These are phyloP conservation scores for Nitzschia palea DNA, from an alignment of 108 stramenopile genomes.

Conservation along the genomic window DNA sequence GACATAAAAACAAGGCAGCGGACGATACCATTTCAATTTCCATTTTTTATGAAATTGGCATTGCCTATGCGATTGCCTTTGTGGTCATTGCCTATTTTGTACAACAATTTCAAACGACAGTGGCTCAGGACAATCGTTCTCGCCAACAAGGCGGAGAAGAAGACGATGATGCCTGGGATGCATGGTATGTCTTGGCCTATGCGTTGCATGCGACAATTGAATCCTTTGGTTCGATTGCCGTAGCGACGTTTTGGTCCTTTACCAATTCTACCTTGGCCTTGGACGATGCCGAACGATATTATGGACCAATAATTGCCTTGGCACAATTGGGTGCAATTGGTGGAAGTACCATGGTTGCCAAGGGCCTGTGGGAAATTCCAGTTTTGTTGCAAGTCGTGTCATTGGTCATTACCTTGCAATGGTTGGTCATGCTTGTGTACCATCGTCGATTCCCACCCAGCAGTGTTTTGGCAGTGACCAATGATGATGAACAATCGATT, in stretches of 20 bases:
- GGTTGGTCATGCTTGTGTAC: conserved; percentile 49
- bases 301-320: conserved; percentile 92
- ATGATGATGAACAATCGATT: conserved; percentile 33
- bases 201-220: conserved; percentile 87
- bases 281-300: conserved; percentile 87
- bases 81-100: conserved; percentile 29
- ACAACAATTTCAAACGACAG: conserved; percentile 10
- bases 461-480: conserved; percentile 7
- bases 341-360: conserved; percentile 78
- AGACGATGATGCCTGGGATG: conserved; percentile 11
- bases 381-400: conserved; percentile 43
- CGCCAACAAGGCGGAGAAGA: not conserved
- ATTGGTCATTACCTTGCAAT: conserved; percentile 40
- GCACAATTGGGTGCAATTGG: conserved; percentile 92
- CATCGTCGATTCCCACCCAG: conserved; percentile 31
- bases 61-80: conserved; percentile 65
- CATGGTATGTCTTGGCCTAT: conserved; percentile 83
- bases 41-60: conserved; percentile 73
- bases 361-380: conserved; percentile 20
- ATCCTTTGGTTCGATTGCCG: conserved; percentile 92
- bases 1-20: conserved; percentile 13
- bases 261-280: conserved; percentile 88
- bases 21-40: conserved; percentile 34
- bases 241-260: conserved; percentile 95
- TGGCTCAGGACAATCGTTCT: too few species aligned